Evolutionary conservation across 495 filamentous ascomycete species (phyloP), one percentile per base, ranked within the genome.

Genomic region (Tuber borchii): DNA sequence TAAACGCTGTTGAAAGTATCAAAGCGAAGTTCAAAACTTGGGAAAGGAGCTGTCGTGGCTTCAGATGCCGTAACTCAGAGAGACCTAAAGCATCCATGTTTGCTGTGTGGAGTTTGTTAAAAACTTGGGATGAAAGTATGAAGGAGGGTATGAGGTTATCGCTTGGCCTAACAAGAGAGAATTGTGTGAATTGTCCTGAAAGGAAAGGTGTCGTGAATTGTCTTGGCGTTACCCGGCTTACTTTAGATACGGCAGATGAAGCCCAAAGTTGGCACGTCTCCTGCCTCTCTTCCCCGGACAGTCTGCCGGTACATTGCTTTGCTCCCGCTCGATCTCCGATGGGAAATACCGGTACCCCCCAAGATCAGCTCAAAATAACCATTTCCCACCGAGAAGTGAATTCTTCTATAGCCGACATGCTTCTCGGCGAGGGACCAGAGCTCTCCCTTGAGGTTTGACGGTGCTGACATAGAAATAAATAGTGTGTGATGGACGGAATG

Each of bases 21-120:
- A 99, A 89, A 10, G 90, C 96, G 84, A 99, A 98, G 84, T 97
- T 97, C 82, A 99, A 90, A 77, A 94, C 84, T 86, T 98, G 96
- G n/a, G 91, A 88, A 77, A 93, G 89, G 46, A 92, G 88, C 80
- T 95, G 93, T 80, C 95, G 93, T 73, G 93, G 91, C 82, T 93
- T 92, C 78, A 81, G 76, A 40, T 76, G 75, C 37, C 76, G 72
- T 43, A 83, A 73, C 69, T 81, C 79, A 70, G 78, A 79, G 51
- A 83, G 56, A 26, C 81, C 81, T 51, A 82, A 75, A 39, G 77
- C 42, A 74, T 79, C 78, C 56, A 65, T 65, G 31, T 34, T 34
- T 34, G 56, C 56, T 65, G 26, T 65, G 26, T 34, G 56, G 56
- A 31, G 56, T 65, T 26, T 61, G 51, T 61, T 65, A 26, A 65